These are phyloP conservation scores for Solanum habrochaites DNA, from an alignment of 257 asterid species.

Conservation along the genomic window DNA sequence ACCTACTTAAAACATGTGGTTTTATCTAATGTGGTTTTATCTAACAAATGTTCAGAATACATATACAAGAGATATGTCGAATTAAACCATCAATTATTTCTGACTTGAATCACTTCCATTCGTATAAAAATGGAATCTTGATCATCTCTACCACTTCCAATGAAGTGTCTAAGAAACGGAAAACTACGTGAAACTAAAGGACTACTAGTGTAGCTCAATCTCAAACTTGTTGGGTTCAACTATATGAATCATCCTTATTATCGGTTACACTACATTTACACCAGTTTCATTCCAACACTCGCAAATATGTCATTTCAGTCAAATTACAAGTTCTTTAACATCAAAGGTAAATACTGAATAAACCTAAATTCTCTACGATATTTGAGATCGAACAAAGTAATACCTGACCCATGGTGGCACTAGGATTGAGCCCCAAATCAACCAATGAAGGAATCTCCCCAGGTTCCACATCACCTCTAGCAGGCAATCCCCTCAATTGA, in stretches of 20 bases:
- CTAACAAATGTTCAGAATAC: background rate
- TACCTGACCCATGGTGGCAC: constrained; percentile 54
- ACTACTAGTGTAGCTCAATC: background rate
- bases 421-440: constrained; percentile 87
- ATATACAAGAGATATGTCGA: background rate
- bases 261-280: background rate
- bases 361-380: background rate
- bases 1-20: background rate
- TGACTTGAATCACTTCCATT: background rate
- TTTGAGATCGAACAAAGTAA: background rate
- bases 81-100: background rate
- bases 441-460: constrained; percentile 85
- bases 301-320: background rate
- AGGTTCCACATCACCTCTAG: constrained; percentile 71
- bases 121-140: background rate
- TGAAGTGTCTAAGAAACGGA: background rate
- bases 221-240: background rate
- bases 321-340: background rate
- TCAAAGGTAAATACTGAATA: background rate
- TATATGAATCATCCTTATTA: background rate
- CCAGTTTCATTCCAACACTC: background rate
- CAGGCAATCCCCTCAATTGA: constrained; percentile 69
- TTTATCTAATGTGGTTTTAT: background rate
- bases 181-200: background rate
- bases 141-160: background rate